Conservation (phyloP, 805 yeast species). For the Metschnikowia anglica region DNA sequence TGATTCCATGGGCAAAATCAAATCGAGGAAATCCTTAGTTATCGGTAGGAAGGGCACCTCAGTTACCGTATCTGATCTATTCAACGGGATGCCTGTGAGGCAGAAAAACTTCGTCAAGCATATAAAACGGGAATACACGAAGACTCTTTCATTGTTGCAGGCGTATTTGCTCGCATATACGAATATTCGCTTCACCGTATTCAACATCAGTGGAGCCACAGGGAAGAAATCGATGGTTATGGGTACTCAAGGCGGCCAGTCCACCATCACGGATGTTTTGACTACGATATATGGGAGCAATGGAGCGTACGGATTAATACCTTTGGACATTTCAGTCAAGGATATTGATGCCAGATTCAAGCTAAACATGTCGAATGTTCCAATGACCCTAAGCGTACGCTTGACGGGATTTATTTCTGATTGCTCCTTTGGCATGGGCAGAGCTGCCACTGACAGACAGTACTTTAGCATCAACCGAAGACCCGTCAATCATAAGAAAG, state of each 20-base stretch:
- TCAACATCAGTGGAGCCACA: constrained; percentile 45
- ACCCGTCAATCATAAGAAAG: constrained; percentile 60
- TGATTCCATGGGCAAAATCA: constrained; percentile 54
- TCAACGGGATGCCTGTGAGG: constrained; percentile 77
- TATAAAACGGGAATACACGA: constrained; percentile 67
- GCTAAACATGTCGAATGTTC: constrained; percentile 17
- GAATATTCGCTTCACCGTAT: constrained; percentile 58
- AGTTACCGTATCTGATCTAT: constrained; percentile 56
- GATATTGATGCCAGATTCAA: constrained; percentile 27
- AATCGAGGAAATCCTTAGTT: constrained; percentile 34
- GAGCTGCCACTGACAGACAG: constrained; percentile 74
- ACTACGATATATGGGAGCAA: constrained; percentile 69
- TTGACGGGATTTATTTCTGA: constrained; percentile 66
- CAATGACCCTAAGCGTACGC: constrained; percentile 7
- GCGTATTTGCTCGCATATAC: constrained; percentile 64
- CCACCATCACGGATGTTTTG: constrained; percentile 49
- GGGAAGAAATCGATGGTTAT: constrained; percentile 53
- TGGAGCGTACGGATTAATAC: constrained; percentile 56
- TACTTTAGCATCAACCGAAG: constrained; percentile 69
- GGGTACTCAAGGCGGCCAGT: constrained; percentile 56
- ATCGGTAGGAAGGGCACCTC: constrained; percentile 68
- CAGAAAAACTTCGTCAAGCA: constrained; percentile 69
- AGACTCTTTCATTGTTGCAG: constrained; percentile 61
- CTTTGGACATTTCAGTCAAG: constrained; percentile 45
- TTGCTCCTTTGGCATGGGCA: constrained; percentile 68